These are phyloP conservation scores for Coemansia pectinata DNA, from an alignment of 192 early-diverging fungal species.

Conservation along the genomic window DNA sequence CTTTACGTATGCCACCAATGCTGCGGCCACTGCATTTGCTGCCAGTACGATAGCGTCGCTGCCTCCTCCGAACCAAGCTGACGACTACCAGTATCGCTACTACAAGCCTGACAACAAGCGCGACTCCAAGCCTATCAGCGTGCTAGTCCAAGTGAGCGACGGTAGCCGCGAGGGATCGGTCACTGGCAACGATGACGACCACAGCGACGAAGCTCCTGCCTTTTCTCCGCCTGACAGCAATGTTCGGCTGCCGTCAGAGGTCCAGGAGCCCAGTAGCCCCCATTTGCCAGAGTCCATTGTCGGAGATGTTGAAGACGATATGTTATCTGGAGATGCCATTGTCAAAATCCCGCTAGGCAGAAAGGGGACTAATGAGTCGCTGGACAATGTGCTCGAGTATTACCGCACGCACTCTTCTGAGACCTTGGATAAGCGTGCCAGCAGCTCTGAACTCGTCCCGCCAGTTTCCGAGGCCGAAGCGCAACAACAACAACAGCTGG, in stretches of 20 bases:
- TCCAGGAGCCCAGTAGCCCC: not conserved
- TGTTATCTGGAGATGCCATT: not conserved
- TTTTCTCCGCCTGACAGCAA: not conserved
- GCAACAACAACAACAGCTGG: not conserved
- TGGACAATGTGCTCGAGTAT: conserved; percentile 53
- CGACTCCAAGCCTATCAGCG: conserved; percentile 32
- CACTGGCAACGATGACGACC: conserved; percentile 2
- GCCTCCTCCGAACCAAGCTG: not conserved
- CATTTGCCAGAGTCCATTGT: not conserved
- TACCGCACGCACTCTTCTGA: conserved; percentile 29
- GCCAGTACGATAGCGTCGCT: conserved; percentile 6
- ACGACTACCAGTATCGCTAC: conserved; percentile 6
- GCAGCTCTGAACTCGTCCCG: not conserved
- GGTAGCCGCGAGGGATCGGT: conserved; percentile 21
- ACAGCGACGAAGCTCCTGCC: not conserved
- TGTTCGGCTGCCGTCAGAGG: not conserved
- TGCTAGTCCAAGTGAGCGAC: conserved; percentile 46
- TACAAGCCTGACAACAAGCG: conserved; percentile 5
- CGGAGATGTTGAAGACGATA: not conserved
- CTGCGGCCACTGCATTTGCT: conserved; percentile 7
- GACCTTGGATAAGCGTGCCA: not conserved
- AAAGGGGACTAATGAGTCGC: conserved; percentile 46
- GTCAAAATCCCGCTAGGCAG: conserved; percentile 9
- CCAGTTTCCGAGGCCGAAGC: not conserved
- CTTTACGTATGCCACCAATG: not conserved